These are phyloP conservation scores for Cyclospora cayetanensis DNA, from an alignment of 169 alveolate species.

Conservation along the genomic window DNA sequence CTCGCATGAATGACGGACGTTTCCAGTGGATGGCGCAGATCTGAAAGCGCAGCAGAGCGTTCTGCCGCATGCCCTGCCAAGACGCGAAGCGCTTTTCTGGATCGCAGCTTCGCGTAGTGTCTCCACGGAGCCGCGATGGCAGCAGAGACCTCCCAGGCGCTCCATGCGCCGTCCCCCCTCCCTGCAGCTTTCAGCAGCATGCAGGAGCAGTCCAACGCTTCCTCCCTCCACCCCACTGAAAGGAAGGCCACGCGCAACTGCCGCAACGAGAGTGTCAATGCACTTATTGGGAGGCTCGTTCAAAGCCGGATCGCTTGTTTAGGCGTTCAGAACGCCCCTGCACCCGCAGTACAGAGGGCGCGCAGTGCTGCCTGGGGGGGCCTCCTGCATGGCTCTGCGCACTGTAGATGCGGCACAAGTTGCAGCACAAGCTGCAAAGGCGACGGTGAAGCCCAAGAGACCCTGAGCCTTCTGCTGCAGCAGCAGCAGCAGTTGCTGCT, in stretches of 20 bases:
- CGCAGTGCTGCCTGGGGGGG: slow-evolving; percentile 43
- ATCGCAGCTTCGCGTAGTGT: too few relatives aligned
- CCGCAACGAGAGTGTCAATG: not conserved
- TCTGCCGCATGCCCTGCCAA: too few relatives aligned
- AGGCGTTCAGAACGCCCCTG: not conserved
- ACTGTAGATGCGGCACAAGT: not conserved
- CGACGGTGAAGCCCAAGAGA: not conserved
- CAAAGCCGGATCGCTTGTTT: not conserved
- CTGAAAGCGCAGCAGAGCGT: too few relatives aligned
- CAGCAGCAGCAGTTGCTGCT: not conserved
- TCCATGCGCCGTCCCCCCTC: too few relatives aligned
- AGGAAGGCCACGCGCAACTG: too few relatives aligned
- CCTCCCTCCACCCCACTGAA: too few relatives aligned
- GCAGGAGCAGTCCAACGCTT: slow-evolving; percentile 38
- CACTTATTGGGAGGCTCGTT: not conserved
- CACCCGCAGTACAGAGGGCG: not conserved
- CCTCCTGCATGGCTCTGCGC: not conserved
- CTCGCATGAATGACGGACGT: too few relatives aligned
- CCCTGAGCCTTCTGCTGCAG: not conserved
- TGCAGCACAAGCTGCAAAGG: not conserved
- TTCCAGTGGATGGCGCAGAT: too few relatives aligned
- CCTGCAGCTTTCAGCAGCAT: too few relatives aligned
- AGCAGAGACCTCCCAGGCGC: too few relatives aligned
- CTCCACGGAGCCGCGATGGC: too few relatives aligned
- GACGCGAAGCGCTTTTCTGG: too few relatives aligned